phyloP scores from a whole-genome alignment of 345 rosid species.

The Sisymbrium irio region DNA sequence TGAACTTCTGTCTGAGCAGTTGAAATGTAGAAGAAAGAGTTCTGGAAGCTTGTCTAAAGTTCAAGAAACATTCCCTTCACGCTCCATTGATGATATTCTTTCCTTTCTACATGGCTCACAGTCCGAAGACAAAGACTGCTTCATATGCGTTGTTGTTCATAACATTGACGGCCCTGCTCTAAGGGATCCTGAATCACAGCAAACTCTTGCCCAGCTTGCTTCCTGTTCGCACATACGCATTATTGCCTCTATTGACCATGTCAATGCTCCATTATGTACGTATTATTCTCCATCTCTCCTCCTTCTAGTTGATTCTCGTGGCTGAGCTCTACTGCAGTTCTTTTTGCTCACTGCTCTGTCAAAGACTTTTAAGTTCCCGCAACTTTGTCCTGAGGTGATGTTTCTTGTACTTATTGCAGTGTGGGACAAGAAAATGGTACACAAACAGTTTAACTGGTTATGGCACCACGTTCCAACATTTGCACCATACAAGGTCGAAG shows the following conservation, averaged over 20 bases:
- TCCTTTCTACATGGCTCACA: constrained; percentile 52
- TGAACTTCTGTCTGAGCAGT: constrained; percentile 63
- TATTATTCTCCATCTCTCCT: constrained; percentile 4
- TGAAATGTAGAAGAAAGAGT: constrained; percentile 48
- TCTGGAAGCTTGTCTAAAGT: constrained; percentile 36
- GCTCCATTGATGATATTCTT: constrained; percentile 69
- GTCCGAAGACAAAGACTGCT: constrained; percentile 50
- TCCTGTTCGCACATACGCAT: constrained; percentile 68
- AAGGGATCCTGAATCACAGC: constrained; percentile 80
- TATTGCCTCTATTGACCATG: constrained; percentile 90
- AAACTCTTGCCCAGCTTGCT: constrained; percentile 72
- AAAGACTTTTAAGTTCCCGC: background rate
- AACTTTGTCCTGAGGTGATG: background rate
- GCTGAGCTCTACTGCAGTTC: background rate
- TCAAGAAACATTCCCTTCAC: constrained; percentile 61
- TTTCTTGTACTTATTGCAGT: constrained; percentile 40
- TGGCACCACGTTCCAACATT: constrained; percentile 93
- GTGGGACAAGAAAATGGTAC: constrained; percentile 99
- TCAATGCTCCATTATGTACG: constrained; percentile 83
- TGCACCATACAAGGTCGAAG: constrained; percentile 78
- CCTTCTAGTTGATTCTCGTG: background rate
- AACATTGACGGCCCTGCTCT: constrained; percentile 88
- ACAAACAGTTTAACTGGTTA: constrained; percentile 82
- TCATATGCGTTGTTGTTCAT: constrained; percentile 66
- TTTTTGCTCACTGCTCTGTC: background rate